Evolutionary conservation across 2,329 filamentous ascomycete species (phyloP), one percentile per base, ranked within the genome.

Genomic region (Cryphonectria naterciae): DNA sequence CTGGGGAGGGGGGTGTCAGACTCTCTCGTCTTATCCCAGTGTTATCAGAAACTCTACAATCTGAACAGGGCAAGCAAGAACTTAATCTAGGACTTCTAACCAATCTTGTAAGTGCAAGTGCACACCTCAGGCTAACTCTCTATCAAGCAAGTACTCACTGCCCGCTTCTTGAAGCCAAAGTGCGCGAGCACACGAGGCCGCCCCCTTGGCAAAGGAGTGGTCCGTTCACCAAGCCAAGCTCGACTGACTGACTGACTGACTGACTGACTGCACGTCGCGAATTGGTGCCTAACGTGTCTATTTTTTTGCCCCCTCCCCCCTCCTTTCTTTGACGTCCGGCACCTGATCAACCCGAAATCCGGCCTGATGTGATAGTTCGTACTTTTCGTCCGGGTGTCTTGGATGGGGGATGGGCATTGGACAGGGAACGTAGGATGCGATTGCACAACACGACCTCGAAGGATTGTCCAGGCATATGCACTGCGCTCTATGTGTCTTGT

Each of bases 391-490:
- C 54, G 15, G 17, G 5, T 58, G 28, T 58, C 25, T 58, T 32
- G 52, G 11, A 32, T 32, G 32, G 7, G 13, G 28, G 8, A 46
- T 46, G 11, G 35, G 32, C 35, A 61, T 11, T 37, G 32, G 58
- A 5, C 58, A 39, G 25, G 32, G 19, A 61, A 35, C 19, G 58
- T n/a, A 61, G 58, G 58, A 61, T 61, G 35, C 19, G 35, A 25
- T 13, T 11, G 35, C 19, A 39, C 58, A 39, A 39, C 22, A 7
- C 35, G 32, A n/a, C 5, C 15, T 35, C 7, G 58, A 61, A 61
- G 58, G 58, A 61, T 61, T 39, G 2, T 39, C n/a, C 22, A 61
- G 58, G 32, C 58, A 61, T 61, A 39, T 61, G 35, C 58, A 61
- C 58, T 37, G 22, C 19, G 22, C 58, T 61, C 17, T 37, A n/a